Evolutionary conservation across 495 filamentous ascomycete genomes (phyloP), one percentile per base, ranked within the genome.

Genomic region (Penicillium egyptiacum): DNA sequence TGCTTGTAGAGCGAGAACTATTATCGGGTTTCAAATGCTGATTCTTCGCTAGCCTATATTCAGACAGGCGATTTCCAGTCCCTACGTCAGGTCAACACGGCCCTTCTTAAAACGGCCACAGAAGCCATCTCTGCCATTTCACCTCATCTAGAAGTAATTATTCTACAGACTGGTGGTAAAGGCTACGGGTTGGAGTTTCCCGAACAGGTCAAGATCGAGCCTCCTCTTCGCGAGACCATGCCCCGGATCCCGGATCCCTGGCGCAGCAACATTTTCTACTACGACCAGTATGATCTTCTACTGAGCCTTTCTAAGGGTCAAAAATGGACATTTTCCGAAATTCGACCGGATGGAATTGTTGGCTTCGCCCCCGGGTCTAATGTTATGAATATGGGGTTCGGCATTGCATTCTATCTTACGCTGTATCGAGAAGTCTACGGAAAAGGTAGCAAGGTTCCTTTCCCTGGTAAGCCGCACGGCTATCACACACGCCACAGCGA

Each of bases 101-200:
- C 11, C 11, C 9, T 33, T 12, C 30, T 33, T 10, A 9, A 33
- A 33, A 33, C 30, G 1, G 30, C 30, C 30, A 2, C 69, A 8
- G 23, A 56, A 12, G 63, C 53, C 12, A 64, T 71, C 33, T 58
- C n/a, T 20, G 20, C 59, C 22, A 6, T 72, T 25, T 63, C 62
- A 42, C 64, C n/a, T n/a, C n/a, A n/a, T n/a, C n/a, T n/a, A n/a
- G n/a, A n/a, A n/a, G n/a, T n/a, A n/a, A n/a, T n/a, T n/a, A n/a
- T n/a, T n/a, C 61, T 76, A 1, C 75, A 76, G 44, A 75, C 75
- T 2, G 75, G 76, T 22, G 73, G 73, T 5, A 78, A 75, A 40
- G 65, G 59, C 19, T 79, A 79, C 44, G 77, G 76, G 28, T 57
- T 77, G 49, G 65, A 74, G 23, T 75, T 72, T 56, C 47, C 44